Conservation (phyloP, 306 rosid species). For the Styphnolobium japonicum region DNA sequence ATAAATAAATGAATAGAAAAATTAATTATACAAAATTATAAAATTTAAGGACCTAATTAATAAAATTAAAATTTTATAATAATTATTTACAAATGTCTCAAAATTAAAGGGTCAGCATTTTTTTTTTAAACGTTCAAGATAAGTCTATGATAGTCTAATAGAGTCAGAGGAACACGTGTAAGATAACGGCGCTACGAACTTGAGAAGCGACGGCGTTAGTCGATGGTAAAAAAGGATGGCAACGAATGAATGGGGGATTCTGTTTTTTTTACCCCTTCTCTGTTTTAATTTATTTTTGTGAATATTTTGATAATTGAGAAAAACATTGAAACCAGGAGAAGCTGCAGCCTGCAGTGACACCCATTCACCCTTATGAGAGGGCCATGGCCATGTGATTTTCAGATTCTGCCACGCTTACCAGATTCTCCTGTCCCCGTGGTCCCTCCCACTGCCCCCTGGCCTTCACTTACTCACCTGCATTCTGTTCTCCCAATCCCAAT, state of each 20-base stretch:
- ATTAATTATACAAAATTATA: too few species aligned
- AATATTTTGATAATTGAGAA: background rate
- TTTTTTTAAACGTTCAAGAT: too few species aligned
- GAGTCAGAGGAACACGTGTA: too few species aligned
- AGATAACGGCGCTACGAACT: background rate
- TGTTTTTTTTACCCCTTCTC: background rate
- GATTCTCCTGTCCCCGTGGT: constrained; percentile 16
- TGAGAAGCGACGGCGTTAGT: background rate
- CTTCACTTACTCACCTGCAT: too few species aligned
- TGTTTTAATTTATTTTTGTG: background rate
- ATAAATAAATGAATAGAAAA: too few species aligned
- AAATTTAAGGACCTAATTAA: too few species aligned
- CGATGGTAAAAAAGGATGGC: too few species aligned
- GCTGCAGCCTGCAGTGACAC: background rate
- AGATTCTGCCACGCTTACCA: constrained; percentile 37
- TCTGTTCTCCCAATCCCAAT: background rate
- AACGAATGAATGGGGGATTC: background rate
- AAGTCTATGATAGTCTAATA: too few species aligned
- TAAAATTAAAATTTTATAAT: too few species aligned
- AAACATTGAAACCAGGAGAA: background rate
- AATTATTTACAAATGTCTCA: too few species aligned
- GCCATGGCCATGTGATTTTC: constrained; percentile 23
- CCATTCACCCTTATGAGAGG: background rate
- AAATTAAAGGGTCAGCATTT: too few species aligned
- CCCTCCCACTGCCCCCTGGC: background rate